Conservation (phyloP, 1,139 yeast species). For the Yamadazyma buinensis region DNA sequence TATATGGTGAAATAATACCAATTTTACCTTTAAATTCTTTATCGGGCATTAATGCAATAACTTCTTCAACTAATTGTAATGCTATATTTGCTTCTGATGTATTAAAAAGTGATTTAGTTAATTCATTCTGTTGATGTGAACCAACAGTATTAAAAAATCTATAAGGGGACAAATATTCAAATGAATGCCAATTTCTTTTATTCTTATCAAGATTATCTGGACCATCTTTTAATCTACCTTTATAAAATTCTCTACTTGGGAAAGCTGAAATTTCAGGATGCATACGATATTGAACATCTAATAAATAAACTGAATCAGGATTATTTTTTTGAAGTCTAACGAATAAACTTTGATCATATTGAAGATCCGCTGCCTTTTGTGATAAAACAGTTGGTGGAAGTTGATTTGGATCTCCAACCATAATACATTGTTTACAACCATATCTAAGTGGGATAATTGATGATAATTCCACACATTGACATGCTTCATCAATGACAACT, state of each 20-base stretch:
- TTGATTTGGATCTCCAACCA: slow-evolving; percentile 99
- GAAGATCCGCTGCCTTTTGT: slow-evolving; percentile 72
- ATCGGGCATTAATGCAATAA: slow-evolving; percentile 49
- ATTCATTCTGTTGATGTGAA: slow-evolving; percentile 57
- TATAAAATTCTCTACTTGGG: slow-evolving; percentile 82
- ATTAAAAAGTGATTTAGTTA: slow-evolving; percentile 70
- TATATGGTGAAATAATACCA: slow-evolving; percentile 93
- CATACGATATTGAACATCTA: slow-evolving; percentile 98
- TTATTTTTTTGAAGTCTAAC: slow-evolving; percentile 82
- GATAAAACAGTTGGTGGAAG: slow-evolving; percentile 98
- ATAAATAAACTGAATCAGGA: slow-evolving; percentile 61
- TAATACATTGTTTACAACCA: slow-evolving; percentile 86
- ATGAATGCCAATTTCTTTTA: slow-evolving; percentile 71
- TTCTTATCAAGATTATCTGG: slow-evolving; percentile 59
- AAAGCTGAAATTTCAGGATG: slow-evolving; percentile 86
- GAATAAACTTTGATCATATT: slow-evolving; percentile 89
- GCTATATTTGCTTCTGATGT: slow-evolving; percentile 69
- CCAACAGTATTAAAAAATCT: slow-evolving; percentile 71
- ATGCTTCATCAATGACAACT: slow-evolving; percentile 97
- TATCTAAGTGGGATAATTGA: slow-evolving; percentile 90
- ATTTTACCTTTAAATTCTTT: slow-evolving; percentile 64
- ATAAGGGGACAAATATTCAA: slow-evolving; percentile 60
- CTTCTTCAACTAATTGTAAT: slow-evolving; percentile 58
- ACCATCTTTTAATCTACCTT: slow-evolving; percentile 72
- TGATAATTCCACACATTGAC: slow-evolving; percentile 93